Evolutionary conservation across 2,329 filamentous ascomycete genomes (phyloP), one percentile per base, ranked within the genome.

Genomic region (Trichoderma lentiforme): DNA sequence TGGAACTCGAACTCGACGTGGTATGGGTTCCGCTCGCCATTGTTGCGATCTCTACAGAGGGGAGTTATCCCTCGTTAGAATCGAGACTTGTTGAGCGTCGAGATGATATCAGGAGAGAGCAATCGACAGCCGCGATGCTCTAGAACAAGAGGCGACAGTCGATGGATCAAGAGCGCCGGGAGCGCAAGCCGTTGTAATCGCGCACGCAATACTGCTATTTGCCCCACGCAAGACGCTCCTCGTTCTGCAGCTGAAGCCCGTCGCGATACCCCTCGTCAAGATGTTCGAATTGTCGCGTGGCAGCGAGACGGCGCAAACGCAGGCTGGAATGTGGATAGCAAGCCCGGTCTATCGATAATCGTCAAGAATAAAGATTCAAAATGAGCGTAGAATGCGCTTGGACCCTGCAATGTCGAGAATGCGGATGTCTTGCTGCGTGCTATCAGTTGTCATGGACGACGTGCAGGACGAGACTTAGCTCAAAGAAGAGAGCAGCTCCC

Each of bases 1-100:
- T 72, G 57, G 63, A 72, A 14, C 51, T 36, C 53, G 53, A 65
- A 14, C 71, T 73, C 39, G 76, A 72, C 8, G 71, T 73, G 51
- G 70, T 74, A 69, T 73, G 73, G 32, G 76, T 73, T 67, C 74
- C 76, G 75, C 78, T 79, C 21, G 39, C 71, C 71, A 73, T 73
- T 14, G 28, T 36, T 36, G 47, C 21, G 43, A 39, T 30, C 9
- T 34, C 32, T 15, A 6, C 3, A 26, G 60, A 53, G 71, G 60
- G 69, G 28, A 26, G 36, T 66, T 66, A 63, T 70, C 73, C 73
- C 70, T 73, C 26, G 61, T 66, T 70, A 72, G 65, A 67, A 71
- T 71, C 74, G 73, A 21, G 39, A 68, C 39, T 43, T 3, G 39
- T 43, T 36, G 18, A 24, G 21, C 24, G 32, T 32, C 26, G 43